Base-by-base conservation (phyloP, 2,329 filamentous ascomycete species). In the Aspergillus ochraceoroseus region DNA sequence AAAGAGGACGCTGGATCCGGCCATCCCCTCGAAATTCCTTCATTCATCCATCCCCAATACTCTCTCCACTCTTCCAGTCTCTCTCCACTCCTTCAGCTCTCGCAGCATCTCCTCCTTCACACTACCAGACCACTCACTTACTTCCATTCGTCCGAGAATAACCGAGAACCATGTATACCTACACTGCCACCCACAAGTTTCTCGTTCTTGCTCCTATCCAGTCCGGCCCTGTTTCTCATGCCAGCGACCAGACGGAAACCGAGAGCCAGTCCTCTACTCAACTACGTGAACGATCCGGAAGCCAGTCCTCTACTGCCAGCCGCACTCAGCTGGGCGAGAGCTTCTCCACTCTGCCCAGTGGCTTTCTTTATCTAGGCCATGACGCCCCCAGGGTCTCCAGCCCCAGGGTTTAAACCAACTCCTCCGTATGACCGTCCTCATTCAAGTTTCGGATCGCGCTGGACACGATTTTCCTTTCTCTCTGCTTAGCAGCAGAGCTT, bases 181-280 rank as follows among this genome's bases (percentile, higher is more conserved):
- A 51, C 38, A 57, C 58, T 39, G 48, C 58, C 40, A 51, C 55
- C 43, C 41, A 47, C 48, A 55, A 56, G 38, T 62, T 61, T 49
- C 54, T 62, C 44, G 52, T 62, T 32, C 43, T 62, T 46, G 58
- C 59, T 32, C 59, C 58, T 31, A 56, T 48, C 26, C 54, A 61
- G 45, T 58, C 47, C 25, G 55, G 53, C 34, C 58, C 59, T 17
- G 47, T 54, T 39, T 44, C 52, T 37, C 47, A 17, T 17, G n/a
- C 34, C 20, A 29, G 11, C 15, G 31, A 33, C 15, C 41, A 34
- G 34, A 25, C 23, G 13, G 34, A 43, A 19, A 26, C n/a, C n/a
- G 18, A 33, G 5, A 23, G 9, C 18, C 31, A 22, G 31, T 18
- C 17, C 23, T 29, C 31, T 11, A n/a, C 25, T 13, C 31, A 33